Evolutionary conservation across 2,329 filamentous ascomycete species (phyloP), one percentile per base, ranked within the genome.

Genomic region (Sarocladium kiliense): DNA sequence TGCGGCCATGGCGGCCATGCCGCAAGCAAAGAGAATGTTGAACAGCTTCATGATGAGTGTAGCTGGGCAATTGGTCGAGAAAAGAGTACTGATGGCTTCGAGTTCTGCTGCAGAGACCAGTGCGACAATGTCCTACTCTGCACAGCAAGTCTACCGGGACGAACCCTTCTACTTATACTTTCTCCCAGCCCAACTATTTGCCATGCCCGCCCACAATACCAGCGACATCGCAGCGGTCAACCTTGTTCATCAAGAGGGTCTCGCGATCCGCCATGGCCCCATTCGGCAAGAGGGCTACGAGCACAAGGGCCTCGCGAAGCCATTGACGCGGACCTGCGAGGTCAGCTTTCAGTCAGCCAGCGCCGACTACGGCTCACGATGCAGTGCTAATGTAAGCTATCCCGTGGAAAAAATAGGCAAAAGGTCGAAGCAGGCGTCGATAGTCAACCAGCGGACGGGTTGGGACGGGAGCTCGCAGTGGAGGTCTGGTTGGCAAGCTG

Each of bases 41-140:
- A 34, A 27, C 14, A 53, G 21, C 34, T 41, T 53, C 50, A 53
- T 53, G 50, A 41, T 53, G 50, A 36, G 6, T 21, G 3, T 21
- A 16, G 25, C 6, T 49, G 7, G 41, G 7, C 3, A 19, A 16
- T 41, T 16, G 14, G 37, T 5, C 23, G 41, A 25, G 23, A 45
- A 4, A 11, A 10, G 21, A 45, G n/a, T n/a, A n/a, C n/a, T n/a
- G n/a, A n/a, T n/a, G n/a, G n/a, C n/a, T n/a, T n/a, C n/a, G n/a
- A n/a, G n/a, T n/a, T n/a, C n/a, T n/a, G n/a, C n/a, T n/a, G n/a
- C n/a, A n/a, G n/a, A n/a, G n/a, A n/a, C n/a, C n/a, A n/a, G n/a
- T n/a, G n/a, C n/a, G n/a, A 32, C 30, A 32, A 32, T 32, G 30
- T 32, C 30, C 30, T 32, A 12, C 30, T 32, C 30, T 32, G 7